Evolutionary conservation across 2,329 filamentous ascomycete species (phyloP).

Genomic region (Colletotrichum echinochloae): DNA sequence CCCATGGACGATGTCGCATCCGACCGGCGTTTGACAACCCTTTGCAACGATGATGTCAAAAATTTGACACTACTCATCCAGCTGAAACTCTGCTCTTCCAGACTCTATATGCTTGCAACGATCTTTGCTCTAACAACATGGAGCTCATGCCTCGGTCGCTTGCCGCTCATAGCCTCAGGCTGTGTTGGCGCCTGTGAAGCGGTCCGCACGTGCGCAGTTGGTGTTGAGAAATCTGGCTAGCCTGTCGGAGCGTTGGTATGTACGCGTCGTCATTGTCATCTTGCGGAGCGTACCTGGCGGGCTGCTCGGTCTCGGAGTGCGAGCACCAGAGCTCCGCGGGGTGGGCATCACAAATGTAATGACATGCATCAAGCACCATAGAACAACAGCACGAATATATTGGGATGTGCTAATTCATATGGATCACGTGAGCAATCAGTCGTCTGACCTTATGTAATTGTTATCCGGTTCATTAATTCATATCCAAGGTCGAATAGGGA

Average conservation of each 20-base stretch:
- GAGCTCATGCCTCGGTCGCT: conserved; percentile 82
- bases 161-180: conserved; percentile 82
- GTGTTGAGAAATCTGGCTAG: conserved; percentile 83
- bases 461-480: conserved; percentile 8
- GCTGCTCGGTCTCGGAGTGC: conserved; percentile 73
- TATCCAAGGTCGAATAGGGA: not conserved
- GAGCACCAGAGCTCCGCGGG: conserved; percentile 75
- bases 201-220: conserved; percentile 88
- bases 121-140: conserved; percentile 89
- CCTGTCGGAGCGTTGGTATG: conserved; percentile 69
- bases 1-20: not conserved
- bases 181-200: conserved; percentile 90
- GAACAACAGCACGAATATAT: too few species aligned
- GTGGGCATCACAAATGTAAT: conserved; percentile 59
- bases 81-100: conserved; percentile 88
- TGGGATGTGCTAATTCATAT: not conserved
- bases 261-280: conserved; percentile 68
- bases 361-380: too few species aligned
- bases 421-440: not conserved
- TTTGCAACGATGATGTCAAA: conserved; percentile 88
- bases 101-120: conserved; percentile 88
- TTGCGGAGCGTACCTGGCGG: conserved; percentile 73
- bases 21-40: conserved; percentile 43
- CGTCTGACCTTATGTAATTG: not conserved
- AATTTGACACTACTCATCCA: conserved; percentile 75